These are phyloP conservation scores for Geotrichum histeridarum DNA, from an alignment of 1,139 yeast species.

Conservation along the genomic window DNA sequence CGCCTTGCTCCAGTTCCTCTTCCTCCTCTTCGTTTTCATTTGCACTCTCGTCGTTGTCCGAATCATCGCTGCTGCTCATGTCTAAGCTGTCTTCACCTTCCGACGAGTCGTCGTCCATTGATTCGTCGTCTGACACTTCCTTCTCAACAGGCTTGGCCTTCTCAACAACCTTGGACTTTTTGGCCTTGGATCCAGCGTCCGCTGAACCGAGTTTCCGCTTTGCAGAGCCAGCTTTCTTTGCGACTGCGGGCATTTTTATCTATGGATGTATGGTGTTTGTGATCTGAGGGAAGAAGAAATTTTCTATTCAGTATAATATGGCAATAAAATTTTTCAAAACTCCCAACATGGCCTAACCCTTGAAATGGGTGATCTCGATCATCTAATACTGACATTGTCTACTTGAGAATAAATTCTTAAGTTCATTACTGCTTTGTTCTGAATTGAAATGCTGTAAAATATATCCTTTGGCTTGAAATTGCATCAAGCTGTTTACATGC, in stretches of 20 bases:
- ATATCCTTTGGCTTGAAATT: no score
- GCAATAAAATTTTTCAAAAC: slow-evolving; percentile 3
- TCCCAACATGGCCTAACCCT: slow-evolving; percentile 15
- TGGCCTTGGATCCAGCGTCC: slow-evolving; percentile 15
- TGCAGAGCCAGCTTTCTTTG: neutral
- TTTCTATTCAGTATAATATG: neutral
- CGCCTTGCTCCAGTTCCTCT: slow-evolving; percentile 28
- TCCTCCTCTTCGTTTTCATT: slow-evolving; percentile 29
- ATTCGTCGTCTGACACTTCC: slow-evolving; percentile 17
- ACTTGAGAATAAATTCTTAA: neutral
- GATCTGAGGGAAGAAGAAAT: neutral
- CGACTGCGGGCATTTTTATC: neutral
- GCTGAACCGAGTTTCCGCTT: slow-evolving; percentile 19
- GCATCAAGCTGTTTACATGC: no score
- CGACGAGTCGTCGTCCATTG: slow-evolving; percentile 29
- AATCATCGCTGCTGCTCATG: slow-evolving; percentile 27
- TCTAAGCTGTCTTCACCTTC: slow-evolving; percentile 35
- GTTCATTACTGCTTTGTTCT: no score
- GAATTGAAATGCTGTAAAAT: no score
- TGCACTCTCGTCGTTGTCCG: slow-evolving; percentile 29
- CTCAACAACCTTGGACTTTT: slow-evolving; percentile 18
- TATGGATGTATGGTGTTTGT: neutral
- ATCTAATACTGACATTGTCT: neutral
- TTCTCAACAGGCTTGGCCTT: slow-evolving; percentile 14
- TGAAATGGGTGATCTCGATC: neutral